A percentile compares a stretch with the other conserved stretches of the same genome.
Evolutionary conservation across 2,329 filamentous ascomycete species (phyloP).

Genomic region (Trichophyton mentagrophytes): DNA sequence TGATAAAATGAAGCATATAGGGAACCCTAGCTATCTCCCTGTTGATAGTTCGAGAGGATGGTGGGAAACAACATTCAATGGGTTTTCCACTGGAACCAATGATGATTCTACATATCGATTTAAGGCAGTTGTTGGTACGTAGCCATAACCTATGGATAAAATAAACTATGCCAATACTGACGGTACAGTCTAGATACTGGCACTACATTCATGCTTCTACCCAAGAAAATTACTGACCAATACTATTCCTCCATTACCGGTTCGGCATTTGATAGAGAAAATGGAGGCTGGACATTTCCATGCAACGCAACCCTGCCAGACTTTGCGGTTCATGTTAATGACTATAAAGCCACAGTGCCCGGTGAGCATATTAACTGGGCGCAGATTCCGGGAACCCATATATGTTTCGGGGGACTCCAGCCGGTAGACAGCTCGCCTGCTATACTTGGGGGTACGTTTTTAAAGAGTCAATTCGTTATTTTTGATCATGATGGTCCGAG

Average conservation of each 20-base stretch:
- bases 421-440: conserved; percentile 42
- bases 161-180: not conserved
- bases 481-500: conserved; percentile 32
- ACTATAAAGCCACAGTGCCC: conserved; percentile 41
- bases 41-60: conserved; percentile 52
- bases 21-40: conserved; percentile 48
- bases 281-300: conserved; percentile 44
- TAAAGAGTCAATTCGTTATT: conserved; percentile 48
- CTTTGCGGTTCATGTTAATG: conserved; percentile 41
- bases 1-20: conserved; percentile 50
- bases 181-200: conserved; percentile 44
- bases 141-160: not conserved
- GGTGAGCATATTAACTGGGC: conserved; percentile 43
- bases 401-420: conserved; percentile 49
- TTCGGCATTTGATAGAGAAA: conserved; percentile 33
- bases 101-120: conserved; percentile 9
- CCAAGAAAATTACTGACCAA: conserved; percentile 39
- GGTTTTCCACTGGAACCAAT: conserved; percentile 41
- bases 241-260: conserved; percentile 48
- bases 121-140: not conserved
- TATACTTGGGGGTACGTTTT: conserved; percentile 47
- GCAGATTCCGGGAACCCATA: conserved; percentile 28
- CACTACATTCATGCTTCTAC: conserved; percentile 52
- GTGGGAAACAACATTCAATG: conserved; percentile 52
- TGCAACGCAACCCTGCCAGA: conserved; percentile 43